These are phyloP conservation scores for Ogataea salicorniae DNA, from an alignment of 805 yeast genomes.

Conservation along the genomic window DNA sequence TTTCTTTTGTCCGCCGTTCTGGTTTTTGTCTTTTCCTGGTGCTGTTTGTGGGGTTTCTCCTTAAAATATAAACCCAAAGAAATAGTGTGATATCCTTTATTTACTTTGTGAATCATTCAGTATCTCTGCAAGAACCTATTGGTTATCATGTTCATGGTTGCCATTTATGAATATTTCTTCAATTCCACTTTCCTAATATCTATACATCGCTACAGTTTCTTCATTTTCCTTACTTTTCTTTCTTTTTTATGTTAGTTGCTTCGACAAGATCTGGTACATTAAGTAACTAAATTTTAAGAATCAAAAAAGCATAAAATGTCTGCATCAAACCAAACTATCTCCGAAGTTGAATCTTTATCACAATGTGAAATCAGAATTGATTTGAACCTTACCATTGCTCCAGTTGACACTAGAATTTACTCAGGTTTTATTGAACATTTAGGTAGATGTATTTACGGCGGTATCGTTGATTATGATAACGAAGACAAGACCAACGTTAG, in stretches of 20 bases:
- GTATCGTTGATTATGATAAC: conserved; percentile 28
- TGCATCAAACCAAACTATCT: conserved; percentile 18
- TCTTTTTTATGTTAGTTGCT: no score
- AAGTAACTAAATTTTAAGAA: background rate
- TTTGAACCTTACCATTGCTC: conserved; percentile 22
- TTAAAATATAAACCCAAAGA: no score
- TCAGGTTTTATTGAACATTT: conserved; percentile 34
- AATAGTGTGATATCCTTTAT: no score
- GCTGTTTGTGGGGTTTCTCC: no score
- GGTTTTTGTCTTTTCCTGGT: background rate
- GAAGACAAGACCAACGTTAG: conserved; percentile 12
- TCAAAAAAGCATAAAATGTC: conserved; percentile 11
- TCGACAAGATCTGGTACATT: no score
- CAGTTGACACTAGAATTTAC: conserved; percentile 27
- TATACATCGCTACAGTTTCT: no score
- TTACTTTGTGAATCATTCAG: no score
- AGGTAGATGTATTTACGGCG: conserved; percentile 35
- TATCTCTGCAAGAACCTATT: no score
- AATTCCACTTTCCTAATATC: no score
- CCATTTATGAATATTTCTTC: no score
- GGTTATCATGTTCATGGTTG: no score
- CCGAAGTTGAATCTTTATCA: conserved; percentile 7
- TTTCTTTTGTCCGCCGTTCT: background rate
- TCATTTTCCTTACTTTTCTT: no score
- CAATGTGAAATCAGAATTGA: conserved; percentile 26